Conservation (phyloP, 169 alveolate genomes). For the Cryptosporidium tyzzeri region DNA sequence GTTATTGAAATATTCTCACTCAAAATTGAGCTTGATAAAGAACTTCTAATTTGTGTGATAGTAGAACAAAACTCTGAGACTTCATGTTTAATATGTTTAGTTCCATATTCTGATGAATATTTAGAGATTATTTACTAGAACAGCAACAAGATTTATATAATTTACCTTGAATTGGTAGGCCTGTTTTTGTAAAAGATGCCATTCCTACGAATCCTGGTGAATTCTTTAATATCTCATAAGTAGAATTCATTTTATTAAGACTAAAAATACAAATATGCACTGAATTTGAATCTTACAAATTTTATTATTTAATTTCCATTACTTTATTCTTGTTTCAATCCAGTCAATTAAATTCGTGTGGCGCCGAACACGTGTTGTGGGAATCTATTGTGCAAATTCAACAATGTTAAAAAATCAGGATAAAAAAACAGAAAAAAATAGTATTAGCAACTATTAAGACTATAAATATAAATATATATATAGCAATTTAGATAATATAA, state of each 20-base stretch:
- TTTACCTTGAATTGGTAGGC: constrained; percentile 60
- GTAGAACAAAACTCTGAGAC: constrained; percentile 30
- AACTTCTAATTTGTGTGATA: constrained; percentile 53
- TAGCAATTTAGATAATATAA: neutral
- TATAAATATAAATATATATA: no score
- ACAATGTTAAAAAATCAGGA: no score
- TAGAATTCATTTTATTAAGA: neutral
- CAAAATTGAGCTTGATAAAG: constrained; percentile 49
- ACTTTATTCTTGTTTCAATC: neutral
- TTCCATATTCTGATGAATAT: constrained; percentile 37
- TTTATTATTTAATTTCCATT: no score
- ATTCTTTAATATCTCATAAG: constrained; percentile 8
- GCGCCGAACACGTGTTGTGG: neutral
- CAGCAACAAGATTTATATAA: neutral
- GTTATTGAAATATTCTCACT: constrained; percentile 37
- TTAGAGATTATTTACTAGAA: neutral
- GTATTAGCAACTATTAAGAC: neutral
- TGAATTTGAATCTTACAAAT: neutral
- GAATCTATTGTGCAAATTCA: neutral
- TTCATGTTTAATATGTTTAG: constrained; percentile 17
- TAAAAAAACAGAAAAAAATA: no score
- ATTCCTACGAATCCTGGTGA: constrained; percentile 46
- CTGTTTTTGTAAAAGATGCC: constrained; percentile 68
- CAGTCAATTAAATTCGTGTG: neutral
- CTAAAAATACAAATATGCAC: neutral